Evolutionary conservation across 495 filamentous ascomycete species (phyloP), one percentile per base, ranked within the genome.

Genomic region (Neurospora tetraspora): DNA sequence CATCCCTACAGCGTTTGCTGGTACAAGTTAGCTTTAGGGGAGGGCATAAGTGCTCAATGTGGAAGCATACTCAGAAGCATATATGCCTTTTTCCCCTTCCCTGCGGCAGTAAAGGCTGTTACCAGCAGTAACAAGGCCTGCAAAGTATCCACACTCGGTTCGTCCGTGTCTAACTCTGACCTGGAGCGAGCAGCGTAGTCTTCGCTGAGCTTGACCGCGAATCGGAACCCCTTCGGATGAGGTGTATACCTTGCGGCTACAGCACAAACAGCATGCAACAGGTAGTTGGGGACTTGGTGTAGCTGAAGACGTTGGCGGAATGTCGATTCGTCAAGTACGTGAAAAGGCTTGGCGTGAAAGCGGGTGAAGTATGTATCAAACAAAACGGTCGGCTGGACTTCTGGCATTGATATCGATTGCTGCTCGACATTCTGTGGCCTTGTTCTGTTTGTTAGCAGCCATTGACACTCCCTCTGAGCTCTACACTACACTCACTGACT

Each of bases 21-120:
- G 38, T 68, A 31, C 39, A 59, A 18, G 47, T 71, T 40, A 69
- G 40, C 23, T 38, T 27, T 31, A 40, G 4, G 8, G 3, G 45
- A 11, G 12, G 9, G 8, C 31, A n/a, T 27, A 53, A 6, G 36
- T 65, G 53, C 11, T 65, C 14, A 18, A 34, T 16, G 38, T 39
- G 39, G 18, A 6, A 69, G 78, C 87, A 8, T 88, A 94, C 92
- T 86, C 59, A 96, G 81, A 23, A 92, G 86, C 93, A 96, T 96
- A 76, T 93, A 95, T 1, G 91, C 89, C 79, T 92, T 94, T 82
- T 92, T 94, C 31, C 93, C 91, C 75, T 91, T 88, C n/a, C 93
- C 92, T 34, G 88, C 85, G 20, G 91, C 92, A 68, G 89, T 93
- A 76, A 88, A 92, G 3, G 91, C 89, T 77, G 90, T 89, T 4